Percentiles rank a stretch among this genome's conserved stretches.
These are phyloP conservation scores for Pythium periplocum DNA, from an alignment of 352 stramenopile genomes.

Conservation along the genomic window DNA sequence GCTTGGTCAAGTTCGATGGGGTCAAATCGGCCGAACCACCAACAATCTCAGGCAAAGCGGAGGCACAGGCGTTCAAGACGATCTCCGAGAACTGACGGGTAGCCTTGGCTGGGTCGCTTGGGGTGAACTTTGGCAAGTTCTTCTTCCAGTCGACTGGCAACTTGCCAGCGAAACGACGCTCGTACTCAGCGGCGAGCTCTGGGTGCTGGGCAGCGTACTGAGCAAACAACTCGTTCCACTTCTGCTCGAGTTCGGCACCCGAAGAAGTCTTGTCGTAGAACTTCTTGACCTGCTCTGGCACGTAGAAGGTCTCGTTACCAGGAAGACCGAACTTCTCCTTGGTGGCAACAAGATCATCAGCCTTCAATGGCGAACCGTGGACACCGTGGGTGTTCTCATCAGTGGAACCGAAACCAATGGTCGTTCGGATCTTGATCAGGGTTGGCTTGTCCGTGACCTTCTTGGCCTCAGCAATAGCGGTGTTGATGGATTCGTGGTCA, in stretches of 20 bases:
- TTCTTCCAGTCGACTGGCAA: conserved; percentile 91
- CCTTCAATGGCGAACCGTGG: conserved; percentile 96
- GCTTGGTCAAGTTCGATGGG: conserved; percentile 94
- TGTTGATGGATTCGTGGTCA: conserved; percentile 90
- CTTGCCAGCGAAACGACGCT: conserved; percentile 90
- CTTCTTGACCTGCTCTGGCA: conserved; percentile 92
- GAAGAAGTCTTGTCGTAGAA: conserved; percentile 85
- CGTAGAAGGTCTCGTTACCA: conserved; percentile 89
- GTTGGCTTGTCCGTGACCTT: conserved; percentile 94
- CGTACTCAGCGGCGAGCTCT: conserved; percentile 92
- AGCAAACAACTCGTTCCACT: conserved; percentile 91
- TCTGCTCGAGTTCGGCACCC: conserved; percentile 67
- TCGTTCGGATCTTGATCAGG: conserved; percentile 98
- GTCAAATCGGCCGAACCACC: conserved; percentile 98
- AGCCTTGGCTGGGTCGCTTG: conserved; percentile 86
- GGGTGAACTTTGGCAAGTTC: conserved; percentile 89
- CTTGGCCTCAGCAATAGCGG: conserved; percentile 94
- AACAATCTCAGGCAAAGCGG: conserved; percentile 93
- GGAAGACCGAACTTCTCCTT: conserved; percentile 93
- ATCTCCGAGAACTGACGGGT: conserved; percentile 94
- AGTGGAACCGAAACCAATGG: conserved; percentile 95
- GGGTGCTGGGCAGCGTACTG: conserved; percentile 90
- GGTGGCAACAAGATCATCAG: conserved; percentile 87
- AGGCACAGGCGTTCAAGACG: conserved; percentile 93
- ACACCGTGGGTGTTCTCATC: conserved; percentile 90